Evolutionary conservation across 1,139 yeast species (phyloP).

Genomic region (Taphrina flavorubra): DNA sequence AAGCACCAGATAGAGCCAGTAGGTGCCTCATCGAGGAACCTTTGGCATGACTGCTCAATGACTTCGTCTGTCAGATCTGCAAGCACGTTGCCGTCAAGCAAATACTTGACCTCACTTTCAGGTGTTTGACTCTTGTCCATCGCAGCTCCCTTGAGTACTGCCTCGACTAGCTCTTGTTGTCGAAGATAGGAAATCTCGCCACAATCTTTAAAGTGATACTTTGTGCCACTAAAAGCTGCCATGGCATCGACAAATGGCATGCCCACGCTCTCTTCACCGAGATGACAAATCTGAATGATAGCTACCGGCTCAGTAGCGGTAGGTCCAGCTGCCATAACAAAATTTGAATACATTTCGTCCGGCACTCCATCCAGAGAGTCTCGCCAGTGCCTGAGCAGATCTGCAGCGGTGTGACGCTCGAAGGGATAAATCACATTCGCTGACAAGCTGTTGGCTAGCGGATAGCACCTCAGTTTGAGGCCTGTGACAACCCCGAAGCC

Average conservation of each 20-base stretch:
- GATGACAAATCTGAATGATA: constrained; percentile 21
- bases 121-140: constrained; percentile 6
- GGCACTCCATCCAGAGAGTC: constrained; percentile 15
- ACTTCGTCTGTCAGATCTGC: constrained; percentile 19
- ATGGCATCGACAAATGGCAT: constrained; percentile 11
- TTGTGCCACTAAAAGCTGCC: constrained; percentile 21
- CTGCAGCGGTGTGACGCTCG: constrained; percentile 14
- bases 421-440: constrained; percentile 24
- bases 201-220: constrained; percentile 23
- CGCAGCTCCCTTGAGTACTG: constrained; percentile 27
- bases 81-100: constrained; percentile 23
- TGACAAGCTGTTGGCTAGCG: constrained; percentile 16
- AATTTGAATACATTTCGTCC: constrained; percentile 19
- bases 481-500: constrained; percentile 23
- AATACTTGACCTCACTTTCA: constrained; percentile 17
- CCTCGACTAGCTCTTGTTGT: constrained; percentile 26
- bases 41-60: constrained; percentile 1
- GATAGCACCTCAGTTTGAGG: constrained; percentile 13
- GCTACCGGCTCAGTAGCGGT: constrained; percentile 19
- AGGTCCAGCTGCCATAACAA: constrained; percentile 30
- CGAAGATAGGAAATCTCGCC: constrained; percentile 28
- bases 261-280: constrained; percentile 1
- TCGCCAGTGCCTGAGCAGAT: constrained; percentile 25
- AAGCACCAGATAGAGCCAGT: constrained; percentile 31
- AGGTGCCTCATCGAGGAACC: constrained; percentile 18